Conservation (phyloP, 169 alveolate species). For the Cryptosporidium sp. region DNA sequence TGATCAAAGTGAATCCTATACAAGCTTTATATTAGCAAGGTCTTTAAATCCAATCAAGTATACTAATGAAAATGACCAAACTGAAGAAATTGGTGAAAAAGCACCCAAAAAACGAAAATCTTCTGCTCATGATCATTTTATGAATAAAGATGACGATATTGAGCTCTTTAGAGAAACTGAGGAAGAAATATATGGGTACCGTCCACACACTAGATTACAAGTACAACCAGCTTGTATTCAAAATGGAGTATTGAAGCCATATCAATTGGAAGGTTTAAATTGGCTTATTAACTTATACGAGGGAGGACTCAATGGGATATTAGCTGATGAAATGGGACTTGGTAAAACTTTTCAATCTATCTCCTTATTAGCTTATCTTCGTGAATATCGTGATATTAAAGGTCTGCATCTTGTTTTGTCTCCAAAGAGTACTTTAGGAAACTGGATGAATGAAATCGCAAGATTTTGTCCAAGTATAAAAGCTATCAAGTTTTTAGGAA, state of each 20-base stretch:
- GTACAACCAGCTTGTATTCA: slow-evolving; percentile 47
- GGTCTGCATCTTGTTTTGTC: slow-evolving; percentile 97
- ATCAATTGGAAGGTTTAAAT: slow-evolving; percentile 95
- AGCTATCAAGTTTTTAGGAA: slow-evolving; percentile 96
- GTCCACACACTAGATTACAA: slow-evolving; percentile 62
- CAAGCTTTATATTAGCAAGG: slow-evolving; percentile 63
- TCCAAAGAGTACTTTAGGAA: slow-evolving; percentile 96
- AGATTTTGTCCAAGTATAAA: slow-evolving; percentile 94
- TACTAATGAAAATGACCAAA: neutral
- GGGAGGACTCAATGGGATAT: slow-evolving; percentile 95
- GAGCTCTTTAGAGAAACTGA: slow-evolving; percentile 67
- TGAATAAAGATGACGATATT: slow-evolving; percentile 63
- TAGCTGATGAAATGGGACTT: slow-evolving; percentile 99
- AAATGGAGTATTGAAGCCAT: slow-evolving; percentile 93
- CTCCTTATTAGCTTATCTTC: slow-evolving; percentile 92
- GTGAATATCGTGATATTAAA: slow-evolving; percentile 90
- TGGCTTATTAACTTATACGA: slow-evolving; percentile 96
- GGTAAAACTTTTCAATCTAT: slow-evolving; percentile 98
- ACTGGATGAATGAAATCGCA: slow-evolving; percentile 97
- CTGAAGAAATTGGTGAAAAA: neutral
- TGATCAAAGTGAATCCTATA: slow-evolving; percentile 63
- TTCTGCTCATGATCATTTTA: slow-evolving; percentile 30
- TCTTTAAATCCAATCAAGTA: slow-evolving; percentile 48
- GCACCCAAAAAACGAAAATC: slow-evolving; percentile 1
- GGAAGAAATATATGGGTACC: slow-evolving; percentile 60